These are phyloP conservation scores for Pseudopithomyces maydicus DNA, from an alignment of 2,329 filamentous ascomycete genomes.

Conservation along the genomic window DNA sequence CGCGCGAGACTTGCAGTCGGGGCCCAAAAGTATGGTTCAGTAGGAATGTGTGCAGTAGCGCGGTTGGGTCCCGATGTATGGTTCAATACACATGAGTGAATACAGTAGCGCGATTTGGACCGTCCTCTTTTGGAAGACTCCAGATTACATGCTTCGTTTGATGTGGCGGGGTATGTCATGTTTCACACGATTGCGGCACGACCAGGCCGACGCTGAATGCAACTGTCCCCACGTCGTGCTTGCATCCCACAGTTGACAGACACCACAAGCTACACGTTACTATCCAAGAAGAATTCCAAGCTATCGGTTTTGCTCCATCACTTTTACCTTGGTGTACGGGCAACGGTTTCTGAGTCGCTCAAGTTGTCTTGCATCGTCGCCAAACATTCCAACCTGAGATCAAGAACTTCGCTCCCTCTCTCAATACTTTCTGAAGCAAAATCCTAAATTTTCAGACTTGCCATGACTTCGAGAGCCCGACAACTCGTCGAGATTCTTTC, in stretches of 20 bases:
- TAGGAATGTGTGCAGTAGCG: background rate
- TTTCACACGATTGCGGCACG: too few species aligned
- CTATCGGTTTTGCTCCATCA: background rate
- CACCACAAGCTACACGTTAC: background rate
- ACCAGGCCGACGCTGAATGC: too few species aligned
- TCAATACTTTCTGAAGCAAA: background rate
- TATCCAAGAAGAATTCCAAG: background rate
- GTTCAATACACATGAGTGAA: too few species aligned
- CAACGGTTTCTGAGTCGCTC: too few species aligned
- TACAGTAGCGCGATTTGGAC: too few species aligned
- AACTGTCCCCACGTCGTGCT: too few species aligned
- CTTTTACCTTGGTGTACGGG: background rate
- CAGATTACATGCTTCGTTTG: too few species aligned
- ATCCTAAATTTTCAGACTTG: background rate
- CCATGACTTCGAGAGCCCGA: background rate
- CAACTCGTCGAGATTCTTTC: conserved; percentile 3
- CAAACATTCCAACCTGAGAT: background rate
- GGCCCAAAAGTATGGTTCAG: background rate
- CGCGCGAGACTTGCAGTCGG: background rate
- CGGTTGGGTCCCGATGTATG: too few species aligned
- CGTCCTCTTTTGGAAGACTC: too few species aligned
- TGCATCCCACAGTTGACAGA: too few species aligned
- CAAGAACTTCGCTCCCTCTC: background rate
- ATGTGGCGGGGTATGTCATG: too few species aligned
- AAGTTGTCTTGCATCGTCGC: background rate